Percentiles rank a stretch among this genome's conserved stretches.
These are phyloP conservation scores for Neofusicoccum ribis DNA, from an alignment of 2,329 filamentous ascomycete genomes.

Conservation along the genomic window DNA sequence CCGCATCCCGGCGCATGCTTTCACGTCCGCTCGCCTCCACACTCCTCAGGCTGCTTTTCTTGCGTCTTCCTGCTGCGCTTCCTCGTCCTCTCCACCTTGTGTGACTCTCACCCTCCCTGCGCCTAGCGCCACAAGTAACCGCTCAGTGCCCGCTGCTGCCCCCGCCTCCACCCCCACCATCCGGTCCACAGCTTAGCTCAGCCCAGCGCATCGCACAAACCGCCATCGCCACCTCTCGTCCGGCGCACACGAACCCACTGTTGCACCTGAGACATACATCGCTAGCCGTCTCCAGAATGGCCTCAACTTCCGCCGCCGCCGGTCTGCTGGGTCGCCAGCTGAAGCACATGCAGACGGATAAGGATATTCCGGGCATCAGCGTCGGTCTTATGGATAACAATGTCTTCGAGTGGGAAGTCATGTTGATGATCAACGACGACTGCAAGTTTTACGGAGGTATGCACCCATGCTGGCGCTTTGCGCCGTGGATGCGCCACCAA, in stretches of 20 bases:
- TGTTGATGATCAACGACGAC: slow-evolving; percentile 97
- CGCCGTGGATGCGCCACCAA: no score
- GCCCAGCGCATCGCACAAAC: slow-evolving; percentile 7
- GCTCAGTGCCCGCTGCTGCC: background rate
- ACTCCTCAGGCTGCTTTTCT: background rate
- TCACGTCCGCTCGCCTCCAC: slow-evolving; percentile 15
- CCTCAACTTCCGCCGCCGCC: slow-evolving; percentile 58
- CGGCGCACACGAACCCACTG: background rate
- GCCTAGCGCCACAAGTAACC: background rate
- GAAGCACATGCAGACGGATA: slow-evolving; percentile 89
- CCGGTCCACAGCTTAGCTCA: slow-evolving; percentile 4
- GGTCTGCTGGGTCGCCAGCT: slow-evolving; percentile 80
- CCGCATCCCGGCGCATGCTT: slow-evolving; percentile 13
- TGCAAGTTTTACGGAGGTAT: slow-evolving; percentile 89
- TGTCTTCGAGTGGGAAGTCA: slow-evolving; percentile 97
- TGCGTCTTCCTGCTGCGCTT: background rate
- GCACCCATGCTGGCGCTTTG: slow-evolving; percentile 29
- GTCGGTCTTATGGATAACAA: slow-evolving; percentile 84
- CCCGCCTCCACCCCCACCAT: slow-evolving; percentile 6
- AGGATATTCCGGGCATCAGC: slow-evolving; percentile 91
- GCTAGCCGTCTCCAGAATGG: slow-evolving; percentile 27
- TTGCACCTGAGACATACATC: background rate
- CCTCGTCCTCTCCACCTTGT: background rate
- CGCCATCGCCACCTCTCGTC: slow-evolving; percentile 8
- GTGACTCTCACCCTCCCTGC: background rate